These are phyloP conservation scores for Alternaria infectoria DNA, from an alignment of 2,329 filamentous ascomycete genomes.

Conservation along the genomic window DNA sequence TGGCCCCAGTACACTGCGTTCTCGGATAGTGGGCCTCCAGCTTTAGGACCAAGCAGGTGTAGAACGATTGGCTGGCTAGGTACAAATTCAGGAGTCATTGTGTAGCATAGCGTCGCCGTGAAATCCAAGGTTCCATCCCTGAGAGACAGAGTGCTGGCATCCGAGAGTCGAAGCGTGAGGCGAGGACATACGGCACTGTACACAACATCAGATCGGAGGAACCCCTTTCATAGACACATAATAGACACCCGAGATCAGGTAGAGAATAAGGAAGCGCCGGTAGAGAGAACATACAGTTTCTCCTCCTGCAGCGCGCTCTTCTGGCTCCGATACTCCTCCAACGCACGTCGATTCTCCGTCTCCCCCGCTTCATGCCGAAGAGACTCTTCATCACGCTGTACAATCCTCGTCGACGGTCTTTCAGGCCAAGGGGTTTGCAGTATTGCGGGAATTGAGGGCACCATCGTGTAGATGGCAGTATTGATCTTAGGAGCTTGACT, in stretches of 20 bases:
- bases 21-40: not conserved
- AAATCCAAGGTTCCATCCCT: not conserved
- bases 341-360: not conserved
- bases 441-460: not conserved
- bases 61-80: not conserved
- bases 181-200: not conserved
- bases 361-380: not conserved
- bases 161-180: not conserved
- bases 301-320: not conserved
- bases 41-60: not conserved
- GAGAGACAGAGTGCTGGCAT: not conserved
- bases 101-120: not conserved
- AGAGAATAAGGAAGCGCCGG: not conserved
- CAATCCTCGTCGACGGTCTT: not conserved
- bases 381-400: not conserved
- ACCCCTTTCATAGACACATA: not conserved
- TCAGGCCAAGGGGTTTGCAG: not conserved
- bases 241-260: not conserved
- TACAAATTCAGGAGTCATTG: not conserved
- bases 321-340: not conserved
- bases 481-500: not conserved
- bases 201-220: not conserved
- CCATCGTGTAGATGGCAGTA: not conserved
- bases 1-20: not conserved
- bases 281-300: not conserved